Evolutionary conservation across 2,329 filamentous ascomycete species (phyloP).

Genomic region (Septoria linicola): DNA sequence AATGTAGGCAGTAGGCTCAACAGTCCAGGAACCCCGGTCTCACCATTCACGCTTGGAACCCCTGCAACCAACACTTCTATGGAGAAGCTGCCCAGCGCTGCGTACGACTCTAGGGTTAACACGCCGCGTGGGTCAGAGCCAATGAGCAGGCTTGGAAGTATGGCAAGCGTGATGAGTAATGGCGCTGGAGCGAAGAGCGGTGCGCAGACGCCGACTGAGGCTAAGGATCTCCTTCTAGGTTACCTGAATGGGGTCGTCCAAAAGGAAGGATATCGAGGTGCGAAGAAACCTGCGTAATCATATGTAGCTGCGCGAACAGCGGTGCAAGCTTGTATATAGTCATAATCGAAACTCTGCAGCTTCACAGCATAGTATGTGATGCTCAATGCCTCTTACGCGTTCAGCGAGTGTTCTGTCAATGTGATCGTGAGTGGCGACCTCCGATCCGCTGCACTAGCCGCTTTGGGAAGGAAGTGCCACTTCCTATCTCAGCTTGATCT

Average conservation of each 20-base stretch:
- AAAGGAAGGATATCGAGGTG: constrained; percentile 31
- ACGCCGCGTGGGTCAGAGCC: constrained; percentile 5
- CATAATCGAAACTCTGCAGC: no score
- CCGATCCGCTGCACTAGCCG: no score
- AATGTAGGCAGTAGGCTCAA: constrained; percentile 6
- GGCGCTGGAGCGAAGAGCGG: constrained; percentile 25
- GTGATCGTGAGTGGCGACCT: no score
- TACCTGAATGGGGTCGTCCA: constrained; percentile 40
- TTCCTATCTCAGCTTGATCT: no score
- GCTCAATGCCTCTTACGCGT: no score
- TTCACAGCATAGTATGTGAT: no score
- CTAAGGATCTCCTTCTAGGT: constrained; percentile 38
- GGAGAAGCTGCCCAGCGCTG: constrained; percentile 13
- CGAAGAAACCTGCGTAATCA: constrained; percentile 3
- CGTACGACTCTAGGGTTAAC: constrained; percentile 6
- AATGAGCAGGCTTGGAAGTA: constrained; percentile 28
- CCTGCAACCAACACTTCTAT: constrained; percentile 22
- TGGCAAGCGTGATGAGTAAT: constrained; percentile 25
- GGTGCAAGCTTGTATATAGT: background rate
- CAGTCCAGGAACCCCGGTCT: constrained; percentile 35
- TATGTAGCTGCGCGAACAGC: no score
- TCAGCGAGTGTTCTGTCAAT: no score
- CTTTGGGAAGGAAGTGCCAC: no score
- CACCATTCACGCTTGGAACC: constrained; percentile 36
- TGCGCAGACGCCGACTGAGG: constrained; percentile 33